Evolutionary conservation across 805 yeast species (phyloP).

Genomic region (Candida sakaeoensis): DNA sequence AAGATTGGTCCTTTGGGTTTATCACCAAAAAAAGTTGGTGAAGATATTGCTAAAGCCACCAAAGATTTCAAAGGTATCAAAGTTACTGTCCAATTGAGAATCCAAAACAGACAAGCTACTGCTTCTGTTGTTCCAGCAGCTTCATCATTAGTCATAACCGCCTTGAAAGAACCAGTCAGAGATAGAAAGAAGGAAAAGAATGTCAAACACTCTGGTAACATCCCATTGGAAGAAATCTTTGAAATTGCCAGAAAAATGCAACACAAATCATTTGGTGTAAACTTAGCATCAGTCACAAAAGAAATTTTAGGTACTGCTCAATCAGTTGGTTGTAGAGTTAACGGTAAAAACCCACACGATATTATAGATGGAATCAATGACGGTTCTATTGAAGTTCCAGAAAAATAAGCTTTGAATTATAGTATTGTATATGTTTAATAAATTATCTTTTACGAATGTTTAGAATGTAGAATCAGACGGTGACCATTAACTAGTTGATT

Average conservation of each 20-base stretch:
- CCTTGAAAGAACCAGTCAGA: conserved; percentile 99
- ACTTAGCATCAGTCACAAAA: conserved; percentile 92
- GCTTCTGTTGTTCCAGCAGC: conserved; percentile 99
- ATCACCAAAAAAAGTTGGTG: conserved; percentile 99
- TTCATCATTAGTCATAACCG: conserved; percentile 97
- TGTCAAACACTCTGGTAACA: conserved; percentile 98
- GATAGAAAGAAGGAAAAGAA: conserved; percentile 99
- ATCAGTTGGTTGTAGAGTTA: conserved; percentile 99
- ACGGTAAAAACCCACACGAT: conserved; percentile 99
- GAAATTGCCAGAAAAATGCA: conserved; percentile 98
- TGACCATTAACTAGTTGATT: no score
- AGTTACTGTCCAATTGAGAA: conserved; percentile 97
- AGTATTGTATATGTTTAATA: conserved; percentile 15
- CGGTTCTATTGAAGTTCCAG: conserved; percentile 95
- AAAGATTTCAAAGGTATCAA: conserved; percentile 98
- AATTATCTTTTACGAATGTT: conserved; percentile 4
- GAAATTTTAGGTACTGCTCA: conserved; percentile 99
- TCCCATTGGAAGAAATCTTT: conserved; percentile 92
- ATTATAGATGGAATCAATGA: conserved; percentile 97
- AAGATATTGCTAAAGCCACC: conserved; percentile 99
- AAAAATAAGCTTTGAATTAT: conserved; percentile 51
- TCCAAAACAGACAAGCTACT: conserved; percentile 99
- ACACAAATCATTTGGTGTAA: conserved; percentile 97
- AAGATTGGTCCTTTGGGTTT: conserved; percentile 99
- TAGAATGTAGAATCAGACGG: conserved; percentile 1